phyloP scores from a whole-genome alignment of 768 basidiomycete species.

The Tylopilus balloui region DNA sequence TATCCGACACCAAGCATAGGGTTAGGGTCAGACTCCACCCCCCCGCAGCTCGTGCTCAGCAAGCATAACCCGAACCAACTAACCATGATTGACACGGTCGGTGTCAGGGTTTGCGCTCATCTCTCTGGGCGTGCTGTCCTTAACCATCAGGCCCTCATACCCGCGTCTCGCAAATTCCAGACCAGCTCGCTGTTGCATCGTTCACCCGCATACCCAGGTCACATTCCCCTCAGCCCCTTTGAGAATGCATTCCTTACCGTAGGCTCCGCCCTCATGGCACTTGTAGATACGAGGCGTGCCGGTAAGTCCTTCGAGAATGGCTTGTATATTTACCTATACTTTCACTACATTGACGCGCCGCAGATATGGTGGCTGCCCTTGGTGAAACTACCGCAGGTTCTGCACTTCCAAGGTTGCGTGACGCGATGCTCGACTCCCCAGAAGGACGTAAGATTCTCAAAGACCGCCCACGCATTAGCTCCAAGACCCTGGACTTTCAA shows the following conservation, averaged over 20 bases:
- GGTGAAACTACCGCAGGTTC: slow-evolving; percentile 89
- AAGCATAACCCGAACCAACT: background rate
- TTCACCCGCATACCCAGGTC: slow-evolving; percentile 65
- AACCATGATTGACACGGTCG: slow-evolving; percentile 1
- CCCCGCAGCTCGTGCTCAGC: too few species aligned
- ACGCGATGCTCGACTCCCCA: slow-evolving; percentile 67
- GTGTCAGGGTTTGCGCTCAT: background rate
- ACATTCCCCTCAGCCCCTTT: slow-evolving; percentile 76
- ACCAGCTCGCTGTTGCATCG: slow-evolving; percentile 6
- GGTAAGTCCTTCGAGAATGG: slow-evolving; percentile 46
- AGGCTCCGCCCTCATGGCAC: slow-evolving; percentile 80
- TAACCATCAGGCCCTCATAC: background rate
- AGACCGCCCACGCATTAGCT: slow-evolving; percentile 79
- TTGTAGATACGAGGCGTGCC: slow-evolving; percentile 76
- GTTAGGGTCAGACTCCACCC: too few species aligned
- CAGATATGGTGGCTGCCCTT: slow-evolving; percentile 94
- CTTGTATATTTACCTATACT: background rate
- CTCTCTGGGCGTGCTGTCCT: background rate
- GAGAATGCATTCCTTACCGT: slow-evolving; percentile 82
- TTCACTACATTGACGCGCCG: background rate
- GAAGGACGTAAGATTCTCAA: slow-evolving; percentile 85
- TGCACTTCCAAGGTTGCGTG: slow-evolving; percentile 69
- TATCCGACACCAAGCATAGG: slow-evolving; percentile 12
- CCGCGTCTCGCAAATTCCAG: slow-evolving; percentile 11
- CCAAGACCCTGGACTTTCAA: slow-evolving; percentile 68